These are phyloP conservation scores for Boletus barrowsii DNA, from an alignment of 768 basidiomycete genomes.

Conservation along the genomic window DNA sequence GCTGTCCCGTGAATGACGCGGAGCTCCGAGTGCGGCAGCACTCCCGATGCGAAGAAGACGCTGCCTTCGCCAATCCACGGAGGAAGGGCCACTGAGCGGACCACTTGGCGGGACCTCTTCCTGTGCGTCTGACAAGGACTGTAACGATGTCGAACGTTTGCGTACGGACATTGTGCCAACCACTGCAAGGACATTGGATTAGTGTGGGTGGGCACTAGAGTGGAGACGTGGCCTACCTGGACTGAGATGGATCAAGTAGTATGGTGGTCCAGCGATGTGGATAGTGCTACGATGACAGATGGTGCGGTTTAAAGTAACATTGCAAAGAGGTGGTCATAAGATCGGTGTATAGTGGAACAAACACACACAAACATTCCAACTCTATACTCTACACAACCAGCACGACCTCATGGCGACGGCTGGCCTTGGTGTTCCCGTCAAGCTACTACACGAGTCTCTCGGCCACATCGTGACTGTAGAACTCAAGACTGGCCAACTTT, in stretches of 20 bases:
- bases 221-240: not conserved
- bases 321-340: not conserved
- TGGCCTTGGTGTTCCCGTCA: slow-evolving; percentile 90
- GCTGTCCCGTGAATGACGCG: not conserved
- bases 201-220: not conserved
- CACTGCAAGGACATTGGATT: not conserved
- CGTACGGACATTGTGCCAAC: slow-evolving; percentile 21
- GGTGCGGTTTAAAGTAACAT: not conserved
- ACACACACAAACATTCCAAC: slow-evolving; percentile 16
- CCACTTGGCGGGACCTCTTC: slow-evolving; percentile 26
- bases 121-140: slow-evolving; percentile 13
- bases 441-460: slow-evolving; percentile 92
- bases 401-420: slow-evolving; percentile 38
- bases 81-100: slow-evolving; percentile 48
- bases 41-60: slow-evolving; percentile 56
- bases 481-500: slow-evolving; percentile 95
- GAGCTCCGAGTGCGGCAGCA: not conserved
- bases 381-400: not conserved
- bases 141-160: slow-evolving; percentile 19
- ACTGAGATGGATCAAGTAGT: not conserved
- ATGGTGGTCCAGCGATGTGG: not conserved
- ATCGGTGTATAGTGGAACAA: slow-evolving; percentile 3
- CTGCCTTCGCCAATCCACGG: slow-evolving; percentile 58
- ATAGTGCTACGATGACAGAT: not conserved
- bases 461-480: slow-evolving; percentile 98